These are phyloP conservation scores for Sporisorium scitamineum DNA, from an alignment of 1,284 basidiomycete genomes.

Conservation along the genomic window DNA sequence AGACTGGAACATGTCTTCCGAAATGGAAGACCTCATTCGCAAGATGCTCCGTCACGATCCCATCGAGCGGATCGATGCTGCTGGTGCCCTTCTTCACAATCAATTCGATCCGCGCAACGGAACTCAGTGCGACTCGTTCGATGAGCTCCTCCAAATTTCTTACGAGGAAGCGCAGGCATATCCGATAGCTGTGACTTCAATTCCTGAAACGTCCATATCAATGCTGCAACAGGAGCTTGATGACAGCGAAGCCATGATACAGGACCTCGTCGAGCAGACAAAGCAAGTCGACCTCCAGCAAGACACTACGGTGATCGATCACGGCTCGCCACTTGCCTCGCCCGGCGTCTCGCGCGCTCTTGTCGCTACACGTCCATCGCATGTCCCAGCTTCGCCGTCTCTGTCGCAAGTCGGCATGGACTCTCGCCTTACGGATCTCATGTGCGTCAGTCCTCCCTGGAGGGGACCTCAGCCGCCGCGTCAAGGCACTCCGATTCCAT, in stretches of 20 bases:
- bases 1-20: conserved; percentile 37
- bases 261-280: conserved; percentile 28
- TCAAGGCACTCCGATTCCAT: conserved; percentile 36
- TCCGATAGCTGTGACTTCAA: not conserved
- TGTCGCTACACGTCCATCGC: conserved; percentile 11
- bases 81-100: conserved; percentile 41
- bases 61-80: conserved; percentile 37
- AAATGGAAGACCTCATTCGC: conserved; percentile 53
- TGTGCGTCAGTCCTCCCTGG: conserved; percentile 48
- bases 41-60: conserved; percentile 48
- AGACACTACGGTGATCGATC: not conserved
- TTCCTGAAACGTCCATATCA: not conserved
- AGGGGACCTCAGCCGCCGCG: conserved; percentile 18
- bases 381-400: conserved; percentile 28
- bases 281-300: not conserved
- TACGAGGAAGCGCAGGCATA: conserved; percentile 17
- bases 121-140: conserved; percentile 32
- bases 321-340: conserved; percentile 12
- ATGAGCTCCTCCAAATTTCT: conserved; percentile 37
- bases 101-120: conserved; percentile 36
- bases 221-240: conserved; percentile 9
- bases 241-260: conserved; percentile 32
- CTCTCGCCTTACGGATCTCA: conserved; percentile 46
- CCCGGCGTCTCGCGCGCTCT: conserved; percentile 38
- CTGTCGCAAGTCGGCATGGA: conserved; percentile 52